Base-by-base conservation (phyloP, 306 rosid genomes). In the Herpetospermum pedunculosum region DNA sequence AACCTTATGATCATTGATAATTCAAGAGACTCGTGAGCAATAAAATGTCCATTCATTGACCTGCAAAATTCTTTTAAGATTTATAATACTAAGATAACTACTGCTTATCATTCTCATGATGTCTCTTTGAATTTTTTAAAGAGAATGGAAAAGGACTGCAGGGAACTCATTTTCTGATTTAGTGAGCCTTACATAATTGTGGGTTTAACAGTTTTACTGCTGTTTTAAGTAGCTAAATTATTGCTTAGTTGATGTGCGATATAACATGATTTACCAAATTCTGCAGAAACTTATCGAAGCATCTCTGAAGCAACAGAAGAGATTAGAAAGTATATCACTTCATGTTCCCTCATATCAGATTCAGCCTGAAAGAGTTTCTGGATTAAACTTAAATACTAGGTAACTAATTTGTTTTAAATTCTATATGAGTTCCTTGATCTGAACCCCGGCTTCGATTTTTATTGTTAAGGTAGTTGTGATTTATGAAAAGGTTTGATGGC, bases 271-370 rank as follows among this genome's bases (percentile, higher is more conserved):
- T 59, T 15, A 44, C 47, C 72, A 41, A 47, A 63, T 77, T 48
- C 67, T 80, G 84, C 80, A 93, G 98, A 91, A 88, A 83, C 78
- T 91, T 35, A 79, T 93, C 7, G 75, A 84, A 71, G 94, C 91
- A 50, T 85, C 88, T 8, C 49, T 89, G 78, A 82, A 75, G 84
- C 97, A 91, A 85, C 94, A 88, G 83, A 86, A 81, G 90, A 89
- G 87, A 81, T 82, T 94, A 83, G 93, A 88, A 87, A 84, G 79
- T 80, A 84, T 91, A 87, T 83, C 88, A 53, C 79, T 77, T 70
- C 78, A 84, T 55, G 86, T 81, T 47, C 91, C 97, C 55, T 54
- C 82, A 18, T 83, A 79, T 70, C 6, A 68, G 23, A 43, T 26
- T 68, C 38, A 78, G 73, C 77, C 86, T 23, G 90, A 87, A 50